Conservation (phyloP, 1,139 yeast species). For the Blastobotrys buckinghamii region DNA sequence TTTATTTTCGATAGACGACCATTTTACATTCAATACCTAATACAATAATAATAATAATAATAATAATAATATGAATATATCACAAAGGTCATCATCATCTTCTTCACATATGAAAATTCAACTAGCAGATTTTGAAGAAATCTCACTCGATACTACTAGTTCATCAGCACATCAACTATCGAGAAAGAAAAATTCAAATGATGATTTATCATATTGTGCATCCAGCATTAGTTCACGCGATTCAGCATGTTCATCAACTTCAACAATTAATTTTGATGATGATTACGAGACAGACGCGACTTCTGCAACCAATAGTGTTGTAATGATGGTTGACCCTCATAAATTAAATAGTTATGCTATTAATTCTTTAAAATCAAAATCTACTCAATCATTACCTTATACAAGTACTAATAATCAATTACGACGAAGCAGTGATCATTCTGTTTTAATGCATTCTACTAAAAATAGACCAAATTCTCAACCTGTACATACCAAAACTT, state of each 20-base stretch:
- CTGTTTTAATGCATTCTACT: neutral
- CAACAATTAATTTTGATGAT: slow-evolving; percentile 8
- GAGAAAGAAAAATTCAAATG: neutral
- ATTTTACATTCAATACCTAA: neutral
- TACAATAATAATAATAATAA: neutral
- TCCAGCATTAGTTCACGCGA: slow-evolving; percentile 15
- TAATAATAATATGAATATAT: neutral
- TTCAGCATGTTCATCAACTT: slow-evolving; percentile 9
- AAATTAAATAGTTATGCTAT: slow-evolving; percentile 23
- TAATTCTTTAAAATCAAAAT: slow-evolving; percentile 18
- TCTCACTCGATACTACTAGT: slow-evolving; percentile 16
- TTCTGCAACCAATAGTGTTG: slow-evolving; percentile 9
- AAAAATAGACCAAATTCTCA: neutral
- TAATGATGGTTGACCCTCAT: slow-evolving; percentile 11
- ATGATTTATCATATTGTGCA: neutral
- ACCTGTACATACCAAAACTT: neutral
- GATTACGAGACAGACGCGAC: slow-evolving; percentile 12
- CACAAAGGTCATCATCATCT: neutral
- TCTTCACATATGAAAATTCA: neutral
- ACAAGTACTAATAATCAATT: neutral
- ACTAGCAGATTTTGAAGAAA: slow-evolving; percentile 27
- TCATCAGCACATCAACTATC: neutral
- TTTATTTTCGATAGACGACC: neutral
- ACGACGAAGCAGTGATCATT: neutral
- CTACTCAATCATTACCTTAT: slow-evolving; percentile 1